Evolutionary conservation across 306 rosid genomes (phyloP).

Genomic region (Quercus mongolica): DNA sequence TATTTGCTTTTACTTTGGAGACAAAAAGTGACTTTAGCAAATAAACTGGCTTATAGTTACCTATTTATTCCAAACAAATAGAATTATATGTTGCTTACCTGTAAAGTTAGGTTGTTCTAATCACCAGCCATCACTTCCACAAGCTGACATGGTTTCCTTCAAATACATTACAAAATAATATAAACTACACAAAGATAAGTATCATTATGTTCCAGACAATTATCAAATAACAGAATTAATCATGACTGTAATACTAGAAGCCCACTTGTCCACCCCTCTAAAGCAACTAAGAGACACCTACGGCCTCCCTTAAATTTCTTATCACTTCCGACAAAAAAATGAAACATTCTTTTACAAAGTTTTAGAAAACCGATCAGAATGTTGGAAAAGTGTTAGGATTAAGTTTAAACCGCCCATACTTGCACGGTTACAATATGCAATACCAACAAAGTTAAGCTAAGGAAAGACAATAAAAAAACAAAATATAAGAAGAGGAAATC

Average conservation of each 20-base stretch:
- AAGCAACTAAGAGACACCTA: slow-evolving; percentile 26
- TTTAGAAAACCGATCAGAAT: background rate
- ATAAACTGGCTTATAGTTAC: background rate
- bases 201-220: slow-evolving; percentile 32
- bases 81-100: slow-evolving; percentile 15
- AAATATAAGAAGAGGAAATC: slow-evolving; percentile 10
- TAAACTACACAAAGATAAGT: slow-evolving; percentile 14
- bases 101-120: slow-evolving; percentile 16
- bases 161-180: slow-evolving; percentile 8
- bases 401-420: background rate
- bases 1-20: too few relatives aligned
- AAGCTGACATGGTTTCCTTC: slow-evolving; percentile 30
- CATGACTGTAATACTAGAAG: slow-evolving; percentile 28
- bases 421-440: background rate
- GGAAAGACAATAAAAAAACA: background rate
- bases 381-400: slow-evolving; percentile 2
- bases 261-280: slow-evolving; percentile 34
- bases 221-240: slow-evolving; percentile 25
- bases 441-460: background rate
- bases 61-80: slow-evolving; percentile 1
- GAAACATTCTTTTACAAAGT: background rate
- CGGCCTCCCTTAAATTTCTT: slow-evolving; percentile 6
- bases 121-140: slow-evolving; percentile 19
- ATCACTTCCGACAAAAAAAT: background rate
- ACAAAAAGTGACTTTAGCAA: too few relatives aligned